phyloP scores from a whole-genome alignment of 108 stramenopile genomes.

The Cylindrotheca closterium region DNA sequence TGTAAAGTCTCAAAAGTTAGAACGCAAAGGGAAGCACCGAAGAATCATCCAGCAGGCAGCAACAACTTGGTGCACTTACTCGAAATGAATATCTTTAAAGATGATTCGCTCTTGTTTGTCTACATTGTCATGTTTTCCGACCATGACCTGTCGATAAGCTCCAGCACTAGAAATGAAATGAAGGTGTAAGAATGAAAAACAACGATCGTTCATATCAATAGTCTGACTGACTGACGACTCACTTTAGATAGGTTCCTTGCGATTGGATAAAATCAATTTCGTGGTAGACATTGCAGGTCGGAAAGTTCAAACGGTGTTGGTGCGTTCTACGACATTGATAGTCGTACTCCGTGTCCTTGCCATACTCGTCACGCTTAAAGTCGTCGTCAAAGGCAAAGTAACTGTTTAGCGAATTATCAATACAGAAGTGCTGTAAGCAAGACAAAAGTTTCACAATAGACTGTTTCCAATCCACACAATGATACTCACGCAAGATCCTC shows the following conservation, averaged over 20 bases:
- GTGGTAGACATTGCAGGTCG: slow-evolving; percentile 71
- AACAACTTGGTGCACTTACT: background rate
- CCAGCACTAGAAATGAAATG: slow-evolving; percentile 12
- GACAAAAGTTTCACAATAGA: too few relatives aligned
- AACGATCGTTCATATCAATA: too few relatives aligned
- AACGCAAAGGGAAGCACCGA: background rate
- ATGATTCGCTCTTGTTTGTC: slow-evolving; percentile 9
- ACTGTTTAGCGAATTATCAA: too few relatives aligned
- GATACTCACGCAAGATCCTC: too few relatives aligned
- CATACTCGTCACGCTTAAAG: slow-evolving; percentile 18
- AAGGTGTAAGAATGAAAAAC: too few relatives aligned
- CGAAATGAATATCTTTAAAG: slow-evolving; percentile 16
- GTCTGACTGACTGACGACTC: background rate
- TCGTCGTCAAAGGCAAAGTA: slow-evolving; percentile 67
- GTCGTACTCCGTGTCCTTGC: slow-evolving; percentile 7
- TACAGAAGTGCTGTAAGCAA: too few relatives aligned
- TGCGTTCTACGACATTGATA: slow-evolving; percentile 37
- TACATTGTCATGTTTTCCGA: slow-evolving; percentile 1
- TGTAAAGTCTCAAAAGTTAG: background rate
- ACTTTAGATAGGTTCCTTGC: background rate
- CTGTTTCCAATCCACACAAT: too few relatives aligned
- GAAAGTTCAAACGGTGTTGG: slow-evolving; percentile 41
- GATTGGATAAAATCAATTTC: slow-evolving; percentile 15
- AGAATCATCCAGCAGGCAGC: background rate
- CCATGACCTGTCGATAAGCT: slow-evolving; percentile 13